A percentile compares a stretch with the other conserved stretches of the same genome.
phyloP scores from a whole-genome alignment of 306 rosid species.

The Vicia sativa region DNA sequence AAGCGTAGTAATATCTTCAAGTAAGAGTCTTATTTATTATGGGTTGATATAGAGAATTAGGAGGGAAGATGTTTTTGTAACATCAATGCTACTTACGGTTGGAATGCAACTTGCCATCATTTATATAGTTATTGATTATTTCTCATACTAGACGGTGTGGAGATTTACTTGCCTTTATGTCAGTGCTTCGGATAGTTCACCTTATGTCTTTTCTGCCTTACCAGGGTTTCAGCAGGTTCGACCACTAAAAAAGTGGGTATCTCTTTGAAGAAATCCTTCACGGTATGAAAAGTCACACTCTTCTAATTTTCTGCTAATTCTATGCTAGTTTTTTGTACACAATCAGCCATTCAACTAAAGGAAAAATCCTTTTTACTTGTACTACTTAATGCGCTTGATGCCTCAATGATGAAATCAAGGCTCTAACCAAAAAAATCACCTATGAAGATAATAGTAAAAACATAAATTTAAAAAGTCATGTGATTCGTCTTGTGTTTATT shows the following conservation, averaged over 20 bases:
- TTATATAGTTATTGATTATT: background rate
- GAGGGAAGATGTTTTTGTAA: background rate
- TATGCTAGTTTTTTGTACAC: background rate
- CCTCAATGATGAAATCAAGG: slow-evolving; percentile 10
- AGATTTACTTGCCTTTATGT: background rate
- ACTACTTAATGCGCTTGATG: slow-evolving; percentile 14
- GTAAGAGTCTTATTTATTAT: slow-evolving; percentile 55
- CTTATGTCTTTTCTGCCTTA: slow-evolving; percentile 33
- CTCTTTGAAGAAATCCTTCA: slow-evolving; percentile 57
- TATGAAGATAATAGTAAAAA: background rate
- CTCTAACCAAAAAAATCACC: slow-evolving; percentile 1
- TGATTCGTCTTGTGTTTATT: background rate
- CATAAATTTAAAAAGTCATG: slow-evolving; percentile 3
- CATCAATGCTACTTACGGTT: slow-evolving; percentile 4
- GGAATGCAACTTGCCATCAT: background rate
- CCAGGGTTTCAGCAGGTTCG: slow-evolving; percentile 58
- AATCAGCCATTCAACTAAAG: slow-evolving; percentile 24
- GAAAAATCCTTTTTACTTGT: slow-evolving; percentile 3
- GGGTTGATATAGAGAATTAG: slow-evolving; percentile 18
- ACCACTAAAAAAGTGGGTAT: slow-evolving; percentile 42
- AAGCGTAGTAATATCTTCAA: slow-evolving; percentile 46
- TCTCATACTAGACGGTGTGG: slow-evolving; percentile 1
- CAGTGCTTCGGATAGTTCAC: slow-evolving; percentile 13
- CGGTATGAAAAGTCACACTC: slow-evolving; percentile 50
- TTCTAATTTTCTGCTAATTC: background rate